These are phyloP conservation scores for Tulasnella sp. DNA, from an alignment of 768 basidiomycete genomes.

Conservation along the genomic window DNA sequence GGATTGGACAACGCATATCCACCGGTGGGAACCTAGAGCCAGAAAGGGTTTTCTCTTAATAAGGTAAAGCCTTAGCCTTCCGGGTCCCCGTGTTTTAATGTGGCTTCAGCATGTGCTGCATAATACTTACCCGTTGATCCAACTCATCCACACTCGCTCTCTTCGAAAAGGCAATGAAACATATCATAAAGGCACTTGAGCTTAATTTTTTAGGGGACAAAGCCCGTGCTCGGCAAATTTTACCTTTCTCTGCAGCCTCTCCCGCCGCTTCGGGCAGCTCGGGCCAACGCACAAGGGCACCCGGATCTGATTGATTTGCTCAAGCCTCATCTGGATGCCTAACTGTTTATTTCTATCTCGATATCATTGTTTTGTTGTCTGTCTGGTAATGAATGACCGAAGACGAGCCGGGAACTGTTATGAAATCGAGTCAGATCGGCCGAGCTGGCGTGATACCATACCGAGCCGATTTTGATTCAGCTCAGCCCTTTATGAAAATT, in stretches of 20 bases:
- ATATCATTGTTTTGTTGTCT: too few species aligned
- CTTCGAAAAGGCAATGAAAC: not conserved
- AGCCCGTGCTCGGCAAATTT: not conserved
- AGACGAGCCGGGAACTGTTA: too few species aligned
- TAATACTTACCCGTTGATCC: not conserved
- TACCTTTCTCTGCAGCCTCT: not conserved
- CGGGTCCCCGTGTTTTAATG: too few species aligned
- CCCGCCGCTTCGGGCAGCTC: not conserved
- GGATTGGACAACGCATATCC: too few species aligned
- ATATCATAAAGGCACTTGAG: not conserved
- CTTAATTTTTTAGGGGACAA: not conserved
- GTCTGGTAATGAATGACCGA: too few species aligned
- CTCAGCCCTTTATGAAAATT: not conserved
- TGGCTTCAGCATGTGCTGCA: too few species aligned
- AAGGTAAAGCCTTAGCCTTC: too few species aligned
- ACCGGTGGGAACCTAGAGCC: too few species aligned
- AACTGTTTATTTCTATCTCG: too few species aligned
- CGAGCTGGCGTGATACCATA: not conserved
- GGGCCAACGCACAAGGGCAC: not conserved
- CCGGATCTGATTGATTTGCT: not conserved
- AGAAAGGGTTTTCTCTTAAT: too few species aligned
- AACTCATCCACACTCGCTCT: not conserved
- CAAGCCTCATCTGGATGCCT: too few species aligned
- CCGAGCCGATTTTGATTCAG: not conserved
- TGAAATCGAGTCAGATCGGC: too few species aligned